Evolutionary conservation across 2,329 filamentous ascomycete genomes (phyloP).

Genomic region (Penicillium sp.): DNA sequence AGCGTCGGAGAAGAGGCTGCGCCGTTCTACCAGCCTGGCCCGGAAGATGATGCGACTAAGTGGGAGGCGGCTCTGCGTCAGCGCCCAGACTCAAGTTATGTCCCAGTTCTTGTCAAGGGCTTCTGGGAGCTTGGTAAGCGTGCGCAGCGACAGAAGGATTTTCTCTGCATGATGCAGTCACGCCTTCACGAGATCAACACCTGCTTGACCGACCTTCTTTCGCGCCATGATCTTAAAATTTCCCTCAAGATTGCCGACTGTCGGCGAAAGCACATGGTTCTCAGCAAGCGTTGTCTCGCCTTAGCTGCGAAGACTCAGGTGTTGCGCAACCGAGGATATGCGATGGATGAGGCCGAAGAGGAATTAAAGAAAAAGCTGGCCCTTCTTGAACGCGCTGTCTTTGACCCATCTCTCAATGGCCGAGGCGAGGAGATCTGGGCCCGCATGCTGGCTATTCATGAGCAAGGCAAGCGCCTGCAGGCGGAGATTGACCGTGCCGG

Average conservation of each 20-base stretch:
- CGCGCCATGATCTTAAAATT: constrained; percentile 60
- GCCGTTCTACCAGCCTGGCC: constrained; percentile 60
- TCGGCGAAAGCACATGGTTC: constrained; percentile 58
- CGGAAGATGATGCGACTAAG: constrained; percentile 59
- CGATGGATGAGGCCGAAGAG: constrained; percentile 64
- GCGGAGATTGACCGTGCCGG: constrained; percentile 60
- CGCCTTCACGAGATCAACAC: constrained; percentile 67
- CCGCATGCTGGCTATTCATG: constrained; percentile 62
- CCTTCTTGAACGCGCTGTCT: constrained; percentile 58
- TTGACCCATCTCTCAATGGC: constrained; percentile 60
- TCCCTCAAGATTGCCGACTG: constrained; percentile 59
- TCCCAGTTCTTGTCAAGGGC: constrained; percentile 61
- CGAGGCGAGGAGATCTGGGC: constrained; percentile 67
- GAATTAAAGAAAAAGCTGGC: constrained; percentile 61
- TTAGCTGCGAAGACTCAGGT: constrained; percentile 66
- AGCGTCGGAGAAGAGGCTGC: constrained; percentile 58
- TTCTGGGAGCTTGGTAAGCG: constrained; percentile 61
- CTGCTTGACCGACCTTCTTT: constrained; percentile 58
- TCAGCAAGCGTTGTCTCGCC: constrained; percentile 60
- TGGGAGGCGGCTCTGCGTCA: constrained; percentile 65
- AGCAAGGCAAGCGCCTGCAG: constrained; percentile 59
- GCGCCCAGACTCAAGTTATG: constrained; percentile 57
- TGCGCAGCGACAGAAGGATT: constrained; percentile 57
- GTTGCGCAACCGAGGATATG: constrained; percentile 62
- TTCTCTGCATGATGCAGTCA: constrained; percentile 57